A percentile compares a stretch with the other conserved stretches of the same genome.
Evolutionary conservation across 2,329 filamentous ascomycete genomes (phyloP).

Genomic region (Phyllosticta citrichinensis): DNA sequence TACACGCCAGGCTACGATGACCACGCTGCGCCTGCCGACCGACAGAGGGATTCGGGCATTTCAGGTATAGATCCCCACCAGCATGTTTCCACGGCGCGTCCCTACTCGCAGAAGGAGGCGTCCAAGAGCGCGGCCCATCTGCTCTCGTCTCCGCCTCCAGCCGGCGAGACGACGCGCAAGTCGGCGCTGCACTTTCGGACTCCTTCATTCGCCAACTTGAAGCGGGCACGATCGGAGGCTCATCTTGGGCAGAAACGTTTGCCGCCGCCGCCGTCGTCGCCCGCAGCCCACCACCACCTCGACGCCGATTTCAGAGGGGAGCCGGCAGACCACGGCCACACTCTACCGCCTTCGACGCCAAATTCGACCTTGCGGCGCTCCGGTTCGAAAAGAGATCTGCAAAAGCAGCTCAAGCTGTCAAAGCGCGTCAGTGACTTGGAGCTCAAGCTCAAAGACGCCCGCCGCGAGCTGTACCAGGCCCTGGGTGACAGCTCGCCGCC

Average conservation of each 20-base stretch:
- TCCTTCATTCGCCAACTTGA: constrained; percentile 9
- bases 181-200: constrained; percentile 11
- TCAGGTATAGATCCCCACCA: constrained; percentile 5
- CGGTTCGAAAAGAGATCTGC: constrained; percentile 46
- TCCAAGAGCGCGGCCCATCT: constrained; percentile 4
- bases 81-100: background rate
- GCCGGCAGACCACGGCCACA: background rate
- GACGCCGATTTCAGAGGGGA: constrained; percentile 10
- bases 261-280: constrained; percentile 6
- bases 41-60: constrained; percentile 11
- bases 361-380: constrained; percentile 31
- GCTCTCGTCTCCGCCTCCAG: constrained; percentile 3
- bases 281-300: background rate
- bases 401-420: constrained; percentile 46
- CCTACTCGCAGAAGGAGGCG: constrained; percentile 5
- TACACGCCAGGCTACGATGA: constrained; percentile 8
- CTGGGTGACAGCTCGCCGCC: constrained; percentile 28
- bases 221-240: constrained; percentile 5
- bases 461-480: constrained; percentile 43
- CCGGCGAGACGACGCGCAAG: constrained; percentile 1
- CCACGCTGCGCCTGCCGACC: constrained; percentile 4
- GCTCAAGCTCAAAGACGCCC: constrained; percentile 45
- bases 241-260: constrained; percentile 11
- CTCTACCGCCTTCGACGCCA: background rate
- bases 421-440: constrained; percentile 54